These are phyloP conservation scores for Aspergillus phoenicis DNA, from an alignment of 2,329 filamentous ascomycete species.

Conservation along the genomic window DNA sequence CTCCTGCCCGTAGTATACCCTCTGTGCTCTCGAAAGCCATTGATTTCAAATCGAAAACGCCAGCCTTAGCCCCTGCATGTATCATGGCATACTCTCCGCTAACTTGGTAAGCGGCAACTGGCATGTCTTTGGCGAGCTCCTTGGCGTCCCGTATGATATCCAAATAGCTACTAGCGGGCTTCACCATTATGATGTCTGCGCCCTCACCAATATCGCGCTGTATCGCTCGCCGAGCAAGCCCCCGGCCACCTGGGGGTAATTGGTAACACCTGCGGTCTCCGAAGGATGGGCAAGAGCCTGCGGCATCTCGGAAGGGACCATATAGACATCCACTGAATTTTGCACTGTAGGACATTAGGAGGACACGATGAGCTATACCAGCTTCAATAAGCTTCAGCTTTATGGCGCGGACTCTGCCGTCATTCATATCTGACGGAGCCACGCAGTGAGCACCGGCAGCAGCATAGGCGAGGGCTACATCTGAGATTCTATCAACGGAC, in stretches of 20 bases:
- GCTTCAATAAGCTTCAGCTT: constrained; percentile 97
- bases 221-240: constrained; percentile 88
- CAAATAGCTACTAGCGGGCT: constrained; percentile 91
- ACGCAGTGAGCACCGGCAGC: constrained; percentile 94
- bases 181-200: constrained; percentile 98
- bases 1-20: constrained; percentile 88
- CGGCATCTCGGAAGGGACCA: constrained; percentile 94
- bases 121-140: constrained; percentile 87
- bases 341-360: constrained; percentile 96
- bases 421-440: constrained; percentile 98
- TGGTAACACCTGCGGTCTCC: constrained; percentile 97
- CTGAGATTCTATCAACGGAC: constrained; percentile 90
- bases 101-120: constrained; percentile 94
- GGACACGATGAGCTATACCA: constrained; percentile 84
- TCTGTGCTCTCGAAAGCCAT: constrained; percentile 96
- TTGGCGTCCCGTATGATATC: constrained; percentile 98
- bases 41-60: constrained; percentile 89
- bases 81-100: constrained; percentile 98
- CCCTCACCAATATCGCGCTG: constrained; percentile 87
- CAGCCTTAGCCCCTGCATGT: constrained; percentile 90
- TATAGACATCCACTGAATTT: constrained; percentile 98
- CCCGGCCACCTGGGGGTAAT: constrained; percentile 86
- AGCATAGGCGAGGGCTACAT: constrained; percentile 98
- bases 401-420: constrained; percentile 94
- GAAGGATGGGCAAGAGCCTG: constrained; percentile 86